Conservation (phyloP, 805 yeast species). For the Jamesozyma jinghongensis region DNA sequence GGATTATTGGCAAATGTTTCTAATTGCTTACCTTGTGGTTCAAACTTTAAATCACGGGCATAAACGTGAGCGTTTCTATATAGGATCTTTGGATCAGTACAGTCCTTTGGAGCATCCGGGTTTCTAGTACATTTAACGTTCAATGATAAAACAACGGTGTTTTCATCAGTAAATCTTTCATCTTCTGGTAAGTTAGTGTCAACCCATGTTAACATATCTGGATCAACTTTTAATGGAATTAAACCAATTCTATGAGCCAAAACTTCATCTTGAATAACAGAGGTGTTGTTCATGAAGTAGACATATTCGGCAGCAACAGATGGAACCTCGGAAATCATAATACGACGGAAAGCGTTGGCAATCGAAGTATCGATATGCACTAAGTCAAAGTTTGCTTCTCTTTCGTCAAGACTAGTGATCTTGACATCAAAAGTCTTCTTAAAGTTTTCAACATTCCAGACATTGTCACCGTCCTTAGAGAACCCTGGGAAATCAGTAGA, state of each 20-base stretch:
- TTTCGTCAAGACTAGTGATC: conserved; percentile 54
- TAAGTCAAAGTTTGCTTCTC: conserved; percentile 79
- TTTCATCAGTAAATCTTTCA: conserved; percentile 71
- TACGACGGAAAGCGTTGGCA: conserved; percentile 93
- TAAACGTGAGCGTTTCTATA: conserved; percentile 81
- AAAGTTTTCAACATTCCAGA: conserved; percentile 82
- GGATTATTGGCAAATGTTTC: conserved; percentile 60
- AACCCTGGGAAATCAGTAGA: conserved; percentile 92
- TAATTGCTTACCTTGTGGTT: conserved; percentile 82
- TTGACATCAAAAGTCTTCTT: conserved; percentile 56
- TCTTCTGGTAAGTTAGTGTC: conserved; percentile 56
- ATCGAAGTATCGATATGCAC: conserved; percentile 82
- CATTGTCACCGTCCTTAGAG: conserved; percentile 44
- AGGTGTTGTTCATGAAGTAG: conserved; percentile 85
- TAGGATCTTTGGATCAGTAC: conserved; percentile 73
- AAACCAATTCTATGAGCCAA: conserved; percentile 92
- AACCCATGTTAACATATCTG: conserved; percentile 81
- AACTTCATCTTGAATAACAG: conserved; percentile 95
- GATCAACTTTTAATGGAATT: conserved; percentile 83
- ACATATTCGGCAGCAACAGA: conserved; percentile 91
- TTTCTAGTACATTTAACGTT: conserved; percentile 79
- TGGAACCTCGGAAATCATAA: conserved; percentile 95
- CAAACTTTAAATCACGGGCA: conserved; percentile 81
- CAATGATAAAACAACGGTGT: conserved; percentile 77
- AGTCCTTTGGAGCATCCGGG: conserved; percentile 68